phyloP scores from a whole-genome alignment of 139 green algal species.

The Haematococcus lacustris region DNA sequence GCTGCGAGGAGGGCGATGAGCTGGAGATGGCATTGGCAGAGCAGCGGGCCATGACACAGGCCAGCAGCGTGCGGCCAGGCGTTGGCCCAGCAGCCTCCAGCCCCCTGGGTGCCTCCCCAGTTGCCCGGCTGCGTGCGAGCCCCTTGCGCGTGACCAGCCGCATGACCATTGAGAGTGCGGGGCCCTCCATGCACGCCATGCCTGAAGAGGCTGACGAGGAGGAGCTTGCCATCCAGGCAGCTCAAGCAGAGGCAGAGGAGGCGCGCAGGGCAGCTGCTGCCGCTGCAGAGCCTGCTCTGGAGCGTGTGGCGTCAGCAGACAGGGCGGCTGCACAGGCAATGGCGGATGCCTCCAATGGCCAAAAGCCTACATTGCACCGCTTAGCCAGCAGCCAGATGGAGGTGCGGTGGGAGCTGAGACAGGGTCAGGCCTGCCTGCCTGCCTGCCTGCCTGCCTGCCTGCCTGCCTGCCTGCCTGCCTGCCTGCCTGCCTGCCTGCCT shows the following conservation, averaged over 20 bases:
- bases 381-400: too few relatives aligned
- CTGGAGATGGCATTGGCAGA: slow-evolving; percentile 29
- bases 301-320: too few relatives aligned
- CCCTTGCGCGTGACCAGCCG: neutral
- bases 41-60: slow-evolving; percentile 23
- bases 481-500: too few relatives aligned
- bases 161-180: neutral
- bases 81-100: neutral
- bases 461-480: too few relatives aligned
- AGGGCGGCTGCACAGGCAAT: too few relatives aligned
- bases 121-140: neutral
- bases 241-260: neutral
- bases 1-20: slow-evolving; percentile 32
- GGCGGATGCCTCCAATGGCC: too few relatives aligned
- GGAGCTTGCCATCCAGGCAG: slow-evolving; percentile 1
- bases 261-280: too few relatives aligned
- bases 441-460: too few relatives aligned
- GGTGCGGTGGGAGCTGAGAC: too few relatives aligned
- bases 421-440: too few relatives aligned
- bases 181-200: slow-evolving; percentile 10
- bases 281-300: too few relatives aligned
- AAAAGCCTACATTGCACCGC: too few relatives aligned
- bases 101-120: slow-evolving; percentile 1
- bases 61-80: neutral
- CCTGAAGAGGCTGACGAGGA: slow-evolving; percentile 23